Percentiles rank a stretch among this genome's conserved stretches.
Conservation (phyloP, 352 stramenopile species). For the Globisporangium nunn region DNA sequence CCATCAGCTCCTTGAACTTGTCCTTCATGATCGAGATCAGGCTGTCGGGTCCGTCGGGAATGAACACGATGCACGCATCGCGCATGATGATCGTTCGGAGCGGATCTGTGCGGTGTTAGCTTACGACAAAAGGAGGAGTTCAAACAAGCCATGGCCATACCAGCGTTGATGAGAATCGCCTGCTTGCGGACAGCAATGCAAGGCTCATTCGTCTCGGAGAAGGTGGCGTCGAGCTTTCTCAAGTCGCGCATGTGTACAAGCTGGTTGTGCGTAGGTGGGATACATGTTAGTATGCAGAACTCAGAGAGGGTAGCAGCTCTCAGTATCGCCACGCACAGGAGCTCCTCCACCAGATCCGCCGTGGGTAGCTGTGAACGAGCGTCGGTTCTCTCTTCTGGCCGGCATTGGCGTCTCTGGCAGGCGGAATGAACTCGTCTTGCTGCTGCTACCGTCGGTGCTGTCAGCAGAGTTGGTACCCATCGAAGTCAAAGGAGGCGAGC, state of each 20-base stretch:
- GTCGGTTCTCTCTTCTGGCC: background rate
- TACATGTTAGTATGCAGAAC: background rate
- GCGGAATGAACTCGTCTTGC: background rate
- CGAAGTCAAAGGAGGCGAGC: no score
- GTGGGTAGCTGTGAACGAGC: constrained; percentile 2
- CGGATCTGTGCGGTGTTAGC: constrained; percentile 20
- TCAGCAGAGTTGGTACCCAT: background rate
- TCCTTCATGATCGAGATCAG: constrained; percentile 30
- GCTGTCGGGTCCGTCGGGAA: constrained; percentile 38
- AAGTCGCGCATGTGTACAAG: constrained; percentile 55
- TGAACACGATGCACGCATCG: constrained; percentile 28
- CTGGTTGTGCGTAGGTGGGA: constrained; percentile 14
- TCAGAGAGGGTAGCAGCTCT: background rate
- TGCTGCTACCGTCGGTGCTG: background rate
- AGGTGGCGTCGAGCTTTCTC: constrained; percentile 58
- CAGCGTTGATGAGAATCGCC: constrained; percentile 31
- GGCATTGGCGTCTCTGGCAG: constrained; percentile 1
- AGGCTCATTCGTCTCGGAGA: constrained; percentile 46
- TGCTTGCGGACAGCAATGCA: constrained; percentile 35
- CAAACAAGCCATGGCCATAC: background rate
- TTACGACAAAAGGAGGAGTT: background rate
- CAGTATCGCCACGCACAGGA: background rate
- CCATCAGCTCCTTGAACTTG: constrained; percentile 22
- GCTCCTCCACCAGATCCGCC: background rate
- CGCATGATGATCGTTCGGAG: constrained; percentile 39